These are phyloP conservation scores for Metarhizium humberi DNA, from an alignment of 2,329 filamentous ascomycete genomes.

Conservation along the genomic window DNA sequence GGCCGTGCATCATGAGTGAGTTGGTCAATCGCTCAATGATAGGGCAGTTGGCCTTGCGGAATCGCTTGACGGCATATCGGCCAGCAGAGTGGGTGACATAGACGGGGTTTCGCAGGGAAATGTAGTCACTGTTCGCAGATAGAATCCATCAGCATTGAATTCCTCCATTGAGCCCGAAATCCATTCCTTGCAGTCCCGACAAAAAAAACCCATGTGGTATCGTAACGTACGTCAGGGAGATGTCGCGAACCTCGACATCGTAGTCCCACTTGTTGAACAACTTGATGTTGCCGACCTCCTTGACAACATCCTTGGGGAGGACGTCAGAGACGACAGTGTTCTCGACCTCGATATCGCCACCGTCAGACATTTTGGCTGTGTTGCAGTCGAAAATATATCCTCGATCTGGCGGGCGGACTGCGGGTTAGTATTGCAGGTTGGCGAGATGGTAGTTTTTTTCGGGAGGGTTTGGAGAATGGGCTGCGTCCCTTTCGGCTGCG, in stretches of 20 bases:
- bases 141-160: conserved; percentile 22
- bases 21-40: conserved; percentile 99
- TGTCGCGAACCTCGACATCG: conserved; percentile 99
- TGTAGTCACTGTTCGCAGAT: conserved; percentile 72
- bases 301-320: conserved; percentile 86
- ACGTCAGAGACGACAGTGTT: conserved; percentile 64
- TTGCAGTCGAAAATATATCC: conserved; percentile 26
- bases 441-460: conserved; percentile 28
- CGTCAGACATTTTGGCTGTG: conserved; percentile 76
- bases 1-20: conserved; percentile 99
- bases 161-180: background rate
- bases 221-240: conserved; percentile 85
- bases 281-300: conserved; percentile 87
- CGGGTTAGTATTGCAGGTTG: conserved; percentile 28
- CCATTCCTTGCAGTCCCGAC: background rate
- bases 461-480: conserved; percentile 22
- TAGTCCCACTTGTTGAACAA: conserved; percentile 97
- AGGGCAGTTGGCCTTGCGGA: conserved; percentile 99
- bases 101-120: conserved; percentile 97
- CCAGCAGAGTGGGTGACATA: conserved; percentile 98
- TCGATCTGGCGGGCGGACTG: conserved; percentile 25
- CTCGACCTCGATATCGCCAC: conserved; percentile 89
- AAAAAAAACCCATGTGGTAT: background rate
- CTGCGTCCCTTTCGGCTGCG: conserved; percentile 8
- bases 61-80: conserved; percentile 98